A percentile compares a stretch with the other conserved stretches of the same genome.
Conservation (phyloP, 2,329 filamentous ascomycete genomes). For the Beauveria australis region DNA sequence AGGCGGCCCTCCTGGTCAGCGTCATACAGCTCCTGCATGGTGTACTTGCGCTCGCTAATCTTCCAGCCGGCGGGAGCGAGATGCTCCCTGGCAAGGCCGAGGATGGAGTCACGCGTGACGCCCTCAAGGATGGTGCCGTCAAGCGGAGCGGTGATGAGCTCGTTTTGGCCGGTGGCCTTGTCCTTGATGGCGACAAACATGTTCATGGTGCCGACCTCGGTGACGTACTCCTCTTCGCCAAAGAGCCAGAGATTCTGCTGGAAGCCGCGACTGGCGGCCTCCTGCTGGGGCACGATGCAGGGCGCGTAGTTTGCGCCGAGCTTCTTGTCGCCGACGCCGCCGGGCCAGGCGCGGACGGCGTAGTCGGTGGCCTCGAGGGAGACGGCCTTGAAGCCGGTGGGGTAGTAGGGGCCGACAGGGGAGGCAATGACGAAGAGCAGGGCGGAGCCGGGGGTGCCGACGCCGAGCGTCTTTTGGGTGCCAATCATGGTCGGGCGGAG, state of each 20-base stretch:
- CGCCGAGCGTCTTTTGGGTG: conserved; percentile 87
- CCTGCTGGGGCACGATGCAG: conserved; percentile 90
- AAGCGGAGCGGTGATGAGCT: conserved; percentile 88
- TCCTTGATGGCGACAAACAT: conserved; percentile 82
- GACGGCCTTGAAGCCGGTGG: conserved; percentile 95
- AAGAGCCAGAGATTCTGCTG: conserved; percentile 99
- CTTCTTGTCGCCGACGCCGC: conserved; percentile 96
- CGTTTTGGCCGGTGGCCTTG: conserved; percentile 81
- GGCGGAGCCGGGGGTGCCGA: conserved; percentile 84
- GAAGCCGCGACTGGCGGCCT: conserved; percentile 84
- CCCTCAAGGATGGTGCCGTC: conserved; percentile 96
- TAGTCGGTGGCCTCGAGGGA: conserved; percentile 94
- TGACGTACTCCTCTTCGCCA: conserved; percentile 89
- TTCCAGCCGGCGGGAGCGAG: conserved; percentile 82
- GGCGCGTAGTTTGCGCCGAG: conserved; percentile 99
- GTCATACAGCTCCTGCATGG: conserved; percentile 76
- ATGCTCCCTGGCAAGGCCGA: conserved; percentile 77
- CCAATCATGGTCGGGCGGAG: conserved; percentile 95
- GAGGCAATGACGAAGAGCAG: conserved; percentile 93
- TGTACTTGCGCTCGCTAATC: conserved; percentile 81
- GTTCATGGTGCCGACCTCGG: conserved; percentile 98
- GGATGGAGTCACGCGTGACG: conserved; percentile 84
- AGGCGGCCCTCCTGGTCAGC: conserved; percentile 78
- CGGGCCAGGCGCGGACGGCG: conserved; percentile 94
- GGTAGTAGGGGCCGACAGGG: conserved; percentile 95